phyloP scores from a whole-genome alignment of 768 basidiomycete species.

The Trametes coccinea region DNA sequence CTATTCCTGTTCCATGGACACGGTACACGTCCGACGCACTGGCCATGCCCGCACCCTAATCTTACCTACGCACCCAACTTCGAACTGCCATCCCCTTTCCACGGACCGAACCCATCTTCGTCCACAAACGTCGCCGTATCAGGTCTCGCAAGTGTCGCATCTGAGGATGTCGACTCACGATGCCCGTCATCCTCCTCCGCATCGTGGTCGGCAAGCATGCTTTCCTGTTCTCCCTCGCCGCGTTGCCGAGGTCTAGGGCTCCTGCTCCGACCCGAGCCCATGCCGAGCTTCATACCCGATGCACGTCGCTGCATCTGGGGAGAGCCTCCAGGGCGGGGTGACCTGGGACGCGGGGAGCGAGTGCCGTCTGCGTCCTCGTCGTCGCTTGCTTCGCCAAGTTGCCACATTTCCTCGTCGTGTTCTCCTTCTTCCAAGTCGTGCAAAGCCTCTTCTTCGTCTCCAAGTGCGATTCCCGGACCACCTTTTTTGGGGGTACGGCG shows the following conservation, averaged over 20 bases:
- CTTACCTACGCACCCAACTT: slow-evolving; percentile 3
- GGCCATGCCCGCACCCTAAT: not conserved
- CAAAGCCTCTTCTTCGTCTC: slow-evolving; percentile 42
- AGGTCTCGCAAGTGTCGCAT: slow-evolving; percentile 35
- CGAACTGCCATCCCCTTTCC: slow-evolving; percentile 15
- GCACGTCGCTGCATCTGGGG: slow-evolving; percentile 11
- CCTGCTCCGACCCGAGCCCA: slow-evolving; percentile 8
- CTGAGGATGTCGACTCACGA: slow-evolving; percentile 39
- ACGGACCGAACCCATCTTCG: slow-evolving; percentile 30
- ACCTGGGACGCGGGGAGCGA: slow-evolving; percentile 32
- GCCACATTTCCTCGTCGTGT: slow-evolving; percentile 57
- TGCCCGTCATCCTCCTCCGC: slow-evolving; percentile 36
- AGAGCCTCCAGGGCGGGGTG: slow-evolving; percentile 22
- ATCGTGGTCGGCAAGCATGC: slow-evolving; percentile 25
- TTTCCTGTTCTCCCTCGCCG: slow-evolving; percentile 27
- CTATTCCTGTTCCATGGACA: slow-evolving; percentile 1
- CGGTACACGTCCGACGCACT: not conserved
- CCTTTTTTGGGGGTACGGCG: slow-evolving; percentile 33
- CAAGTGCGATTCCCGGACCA: slow-evolving; percentile 27
- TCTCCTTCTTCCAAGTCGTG: slow-evolving; percentile 35
- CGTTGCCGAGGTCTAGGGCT: slow-evolving; percentile 1
- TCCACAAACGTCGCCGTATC: slow-evolving; percentile 18
- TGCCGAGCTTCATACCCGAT: slow-evolving; percentile 5
- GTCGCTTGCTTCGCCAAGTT: slow-evolving; percentile 72
- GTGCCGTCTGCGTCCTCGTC: slow-evolving; percentile 53